A percentile compares a stretch with the other conserved stretches of the same genome.
Conservation (phyloP, 1,139 yeast genomes). For the Saccharomycopsis crataegensis region DNA sequence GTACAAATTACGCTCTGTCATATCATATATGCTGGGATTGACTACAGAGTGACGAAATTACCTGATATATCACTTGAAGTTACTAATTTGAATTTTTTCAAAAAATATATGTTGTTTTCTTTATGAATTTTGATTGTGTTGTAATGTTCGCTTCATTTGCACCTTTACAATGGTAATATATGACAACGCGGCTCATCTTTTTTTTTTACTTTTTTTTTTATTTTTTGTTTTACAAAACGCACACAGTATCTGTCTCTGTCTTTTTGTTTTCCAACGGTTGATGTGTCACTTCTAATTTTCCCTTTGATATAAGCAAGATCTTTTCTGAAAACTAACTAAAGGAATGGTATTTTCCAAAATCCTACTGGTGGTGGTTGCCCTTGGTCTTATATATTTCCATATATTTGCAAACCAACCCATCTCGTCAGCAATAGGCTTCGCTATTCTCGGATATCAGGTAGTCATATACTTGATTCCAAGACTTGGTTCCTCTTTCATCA, state of each 20-base stretch:
- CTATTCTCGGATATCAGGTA: conserved; percentile 54
- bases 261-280: neutral
- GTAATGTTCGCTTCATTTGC: too few species aligned
- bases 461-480: conserved; percentile 61
- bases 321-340: neutral
- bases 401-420: conserved; percentile 17
- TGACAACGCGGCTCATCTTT: neutral
- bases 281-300: neutral
- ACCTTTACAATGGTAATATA: neutral
- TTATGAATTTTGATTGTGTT: too few species aligned
- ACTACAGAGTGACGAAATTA: too few species aligned
- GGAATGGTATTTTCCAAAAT: neutral
- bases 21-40: too few species aligned
- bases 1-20: too few species aligned
- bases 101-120: too few species aligned
- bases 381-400: conserved; percentile 11
- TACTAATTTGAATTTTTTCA: too few species aligned
- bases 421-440: conserved; percentile 51
- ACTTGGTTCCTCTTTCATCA: conserved; percentile 57
- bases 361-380: neutral
- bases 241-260: too few species aligned
- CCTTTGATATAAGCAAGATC: neutral
- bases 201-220: neutral
- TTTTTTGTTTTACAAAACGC: neutral
- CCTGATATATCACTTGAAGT: too few species aligned